These are phyloP conservation scores for Termitomyces sp. DNA, from an alignment of 768 basidiomycete genomes.

Conservation along the genomic window DNA sequence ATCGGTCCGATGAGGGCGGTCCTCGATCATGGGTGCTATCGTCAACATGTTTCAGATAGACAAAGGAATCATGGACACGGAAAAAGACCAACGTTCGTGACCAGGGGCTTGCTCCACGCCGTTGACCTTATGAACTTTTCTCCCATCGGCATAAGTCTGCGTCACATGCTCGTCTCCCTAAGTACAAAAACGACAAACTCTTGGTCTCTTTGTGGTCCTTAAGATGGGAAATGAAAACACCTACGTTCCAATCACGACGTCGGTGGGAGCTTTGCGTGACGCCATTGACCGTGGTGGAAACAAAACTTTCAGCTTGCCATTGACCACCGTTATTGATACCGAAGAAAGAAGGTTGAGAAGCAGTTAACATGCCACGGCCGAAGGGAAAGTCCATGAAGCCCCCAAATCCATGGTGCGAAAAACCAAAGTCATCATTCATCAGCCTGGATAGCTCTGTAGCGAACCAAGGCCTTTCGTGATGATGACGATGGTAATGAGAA, in stretches of 20 bases:
- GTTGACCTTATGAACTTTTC: constrained; percentile 61
- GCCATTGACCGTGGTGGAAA: constrained; percentile 59
- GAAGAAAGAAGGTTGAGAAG: constrained; percentile 16
- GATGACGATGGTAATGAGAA: constrained; percentile 20
- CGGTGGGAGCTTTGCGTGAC: constrained; percentile 57
- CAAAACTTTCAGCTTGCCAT: constrained; percentile 52
- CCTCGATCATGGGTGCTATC: constrained; percentile 11
- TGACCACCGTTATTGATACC: constrained; percentile 19
- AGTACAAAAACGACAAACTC: not conserved
- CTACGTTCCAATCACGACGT: constrained; percentile 51
- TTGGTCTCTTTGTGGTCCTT: not conserved
- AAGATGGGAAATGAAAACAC: constrained; percentile 19
- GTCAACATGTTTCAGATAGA: not conserved
- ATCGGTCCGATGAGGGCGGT: constrained; percentile 7
- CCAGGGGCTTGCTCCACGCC: constrained; percentile 44
- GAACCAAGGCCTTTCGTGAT: constrained; percentile 20
- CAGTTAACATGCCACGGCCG: constrained; percentile 7
- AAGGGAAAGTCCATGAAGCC: constrained; percentile 20
- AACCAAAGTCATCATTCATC: constrained; percentile 28
- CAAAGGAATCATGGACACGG: not conserved
- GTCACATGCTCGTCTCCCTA: constrained; percentile 76
- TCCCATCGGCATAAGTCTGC: constrained; percentile 61
- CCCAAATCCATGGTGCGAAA: constrained; percentile 24
- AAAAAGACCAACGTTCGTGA: constrained; percentile 15
- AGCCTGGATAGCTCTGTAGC: constrained; percentile 26